A percentile compares a stretch with the other conserved stretches of the same genome.
Evolutionary conservation across 1,284 basidiomycete species (phyloP).

Genomic region (Inonotus hispidus): DNA sequence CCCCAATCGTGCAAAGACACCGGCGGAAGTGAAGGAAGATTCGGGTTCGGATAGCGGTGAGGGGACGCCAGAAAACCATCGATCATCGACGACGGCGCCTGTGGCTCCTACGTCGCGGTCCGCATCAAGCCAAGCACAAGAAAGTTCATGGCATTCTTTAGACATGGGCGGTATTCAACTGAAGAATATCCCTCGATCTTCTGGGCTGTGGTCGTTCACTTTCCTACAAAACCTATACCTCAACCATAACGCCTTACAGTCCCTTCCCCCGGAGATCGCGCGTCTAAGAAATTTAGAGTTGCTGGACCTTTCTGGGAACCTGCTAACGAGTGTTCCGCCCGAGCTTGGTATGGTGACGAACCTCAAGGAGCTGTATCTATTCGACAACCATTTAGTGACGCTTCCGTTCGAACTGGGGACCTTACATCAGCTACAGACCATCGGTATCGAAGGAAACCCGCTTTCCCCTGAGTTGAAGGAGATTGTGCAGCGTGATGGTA

Average conservation of each 20-base stretch:
- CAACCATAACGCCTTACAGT: slow-evolving; percentile 88
- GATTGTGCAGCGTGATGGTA: slow-evolving; percentile 92
- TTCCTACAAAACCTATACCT: slow-evolving; percentile 95
- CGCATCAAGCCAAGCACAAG: slow-evolving; percentile 51
- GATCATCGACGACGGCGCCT: slow-evolving; percentile 68
- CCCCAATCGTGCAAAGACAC: slow-evolving; percentile 58
- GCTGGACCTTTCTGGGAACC: slow-evolving; percentile 92
- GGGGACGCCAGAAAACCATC: slow-evolving; percentile 48
- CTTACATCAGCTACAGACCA: slow-evolving; percentile 87
- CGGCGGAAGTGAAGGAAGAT: slow-evolving; percentile 32
- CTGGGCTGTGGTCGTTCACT: slow-evolving; percentile 87
- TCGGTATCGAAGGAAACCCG: slow-evolving; percentile 97
- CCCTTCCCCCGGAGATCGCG: slow-evolving; percentile 81
- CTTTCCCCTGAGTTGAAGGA: slow-evolving; percentile 73
- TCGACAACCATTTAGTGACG: slow-evolving; percentile 88
- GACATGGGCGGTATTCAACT: slow-evolving; percentile 96
- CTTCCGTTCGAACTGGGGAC: slow-evolving; percentile 88
- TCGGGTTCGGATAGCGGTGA: slow-evolving; percentile 24
- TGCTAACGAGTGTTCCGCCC: slow-evolving; percentile 71
- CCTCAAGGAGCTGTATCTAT: slow-evolving; percentile 90
- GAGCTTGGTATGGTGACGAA: slow-evolving; percentile 91
- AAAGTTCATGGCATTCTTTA: slow-evolving; percentile 84
- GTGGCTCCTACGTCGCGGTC: slow-evolving; percentile 57
- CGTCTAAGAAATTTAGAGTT: slow-evolving; percentile 84
- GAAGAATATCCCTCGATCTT: slow-evolving; percentile 81